Conservation (phyloP, 768 basidiomycete genomes). For the Termitomyces sp. region DNA sequence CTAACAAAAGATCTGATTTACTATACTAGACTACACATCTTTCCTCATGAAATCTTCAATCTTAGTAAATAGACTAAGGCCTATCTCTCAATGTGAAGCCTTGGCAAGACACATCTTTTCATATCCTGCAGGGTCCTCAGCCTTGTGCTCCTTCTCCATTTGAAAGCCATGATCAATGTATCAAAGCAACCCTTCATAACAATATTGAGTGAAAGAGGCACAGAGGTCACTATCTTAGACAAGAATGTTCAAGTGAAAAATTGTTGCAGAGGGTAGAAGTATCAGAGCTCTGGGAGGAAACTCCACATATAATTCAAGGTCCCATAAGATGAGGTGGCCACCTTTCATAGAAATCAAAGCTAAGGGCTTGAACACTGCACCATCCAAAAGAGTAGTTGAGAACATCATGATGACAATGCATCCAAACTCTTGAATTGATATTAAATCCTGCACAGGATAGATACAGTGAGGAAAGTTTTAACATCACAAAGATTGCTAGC, state of each 20-base stretch:
- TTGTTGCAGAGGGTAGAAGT: slow-evolving; percentile 4
- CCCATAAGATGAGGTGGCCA: slow-evolving; percentile 1
- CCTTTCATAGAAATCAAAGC: neutral
- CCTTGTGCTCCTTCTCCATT: neutral
- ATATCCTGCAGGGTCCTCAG: neutral
- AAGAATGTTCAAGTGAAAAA: slow-evolving; percentile 1
- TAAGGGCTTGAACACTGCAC: neutral
- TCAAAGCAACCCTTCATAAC: neutral
- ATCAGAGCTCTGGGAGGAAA: slow-evolving; percentile 3
- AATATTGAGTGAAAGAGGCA: slow-evolving; percentile 3
- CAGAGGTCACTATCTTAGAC: neutral
- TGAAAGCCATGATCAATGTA: slow-evolving; percentile 5
- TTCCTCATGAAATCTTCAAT: too few species aligned
- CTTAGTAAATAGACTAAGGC: too few species aligned
- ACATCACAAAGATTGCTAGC: neutral
- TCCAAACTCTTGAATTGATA: neutral
- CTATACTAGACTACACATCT: too few species aligned
- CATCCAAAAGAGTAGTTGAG: neutral
- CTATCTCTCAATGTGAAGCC: neutral
- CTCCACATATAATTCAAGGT: neutral
- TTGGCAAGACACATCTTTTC: neutral
- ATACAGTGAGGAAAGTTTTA: neutral
- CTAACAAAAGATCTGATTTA: too few species aligned
- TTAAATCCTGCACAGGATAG: neutral
- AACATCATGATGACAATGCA: neutral